phyloP scores from a whole-genome alignment of 352 stramenopile species.

The Phytophthora niederhauseri region DNA sequence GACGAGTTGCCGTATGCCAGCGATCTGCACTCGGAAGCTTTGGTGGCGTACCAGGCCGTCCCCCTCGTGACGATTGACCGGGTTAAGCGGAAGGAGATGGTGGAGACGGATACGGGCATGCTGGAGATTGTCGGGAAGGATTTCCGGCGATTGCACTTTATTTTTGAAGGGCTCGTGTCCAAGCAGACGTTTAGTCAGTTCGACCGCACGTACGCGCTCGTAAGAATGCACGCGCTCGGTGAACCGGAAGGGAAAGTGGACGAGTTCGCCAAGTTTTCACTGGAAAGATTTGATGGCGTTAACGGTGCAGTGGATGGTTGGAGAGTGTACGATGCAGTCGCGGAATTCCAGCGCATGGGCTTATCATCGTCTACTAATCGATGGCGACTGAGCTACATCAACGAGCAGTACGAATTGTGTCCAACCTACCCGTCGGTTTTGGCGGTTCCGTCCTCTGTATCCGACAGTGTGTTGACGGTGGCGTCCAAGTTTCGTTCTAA shows the following conservation, averaged over 20 bases:
- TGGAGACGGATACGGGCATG: constrained; percentile 72
- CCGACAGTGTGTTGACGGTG: constrained; percentile 62
- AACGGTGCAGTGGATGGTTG: constrained; percentile 57
- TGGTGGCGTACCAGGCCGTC: constrained; percentile 74
- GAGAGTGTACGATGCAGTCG: constrained; percentile 70
- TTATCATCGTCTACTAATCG: constrained; percentile 52
- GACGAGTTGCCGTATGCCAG: constrained; percentile 54
- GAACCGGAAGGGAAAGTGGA: constrained; percentile 53
- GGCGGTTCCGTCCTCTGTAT: constrained; percentile 65
- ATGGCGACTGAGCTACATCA: constrained; percentile 76
- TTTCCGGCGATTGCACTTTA: constrained; percentile 79
- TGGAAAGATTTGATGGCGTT: constrained; percentile 55
- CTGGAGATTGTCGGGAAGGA: constrained; percentile 83
- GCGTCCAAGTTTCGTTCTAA: constrained; percentile 90
- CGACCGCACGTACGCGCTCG: constrained; percentile 63
- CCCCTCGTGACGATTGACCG: constrained; percentile 72
- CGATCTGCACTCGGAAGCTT: constrained; percentile 42
- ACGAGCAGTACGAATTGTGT: constrained; percentile 74
- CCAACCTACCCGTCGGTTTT: constrained; percentile 82
- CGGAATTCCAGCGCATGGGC: constrained; percentile 75
- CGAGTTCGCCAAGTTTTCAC: constrained; percentile 71
- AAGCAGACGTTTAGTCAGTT: constrained; percentile 85
- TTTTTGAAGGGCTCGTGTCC: constrained; percentile 74
- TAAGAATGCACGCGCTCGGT: constrained; percentile 65
- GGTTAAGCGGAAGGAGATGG: constrained; percentile 77